Percentiles rank a stretch among this genome's conserved stretches.
Evolutionary conservation across 2,329 filamentous ascomycete genomes (phyloP).

Genomic region (Aspergillus novoparasiticus): DNA sequence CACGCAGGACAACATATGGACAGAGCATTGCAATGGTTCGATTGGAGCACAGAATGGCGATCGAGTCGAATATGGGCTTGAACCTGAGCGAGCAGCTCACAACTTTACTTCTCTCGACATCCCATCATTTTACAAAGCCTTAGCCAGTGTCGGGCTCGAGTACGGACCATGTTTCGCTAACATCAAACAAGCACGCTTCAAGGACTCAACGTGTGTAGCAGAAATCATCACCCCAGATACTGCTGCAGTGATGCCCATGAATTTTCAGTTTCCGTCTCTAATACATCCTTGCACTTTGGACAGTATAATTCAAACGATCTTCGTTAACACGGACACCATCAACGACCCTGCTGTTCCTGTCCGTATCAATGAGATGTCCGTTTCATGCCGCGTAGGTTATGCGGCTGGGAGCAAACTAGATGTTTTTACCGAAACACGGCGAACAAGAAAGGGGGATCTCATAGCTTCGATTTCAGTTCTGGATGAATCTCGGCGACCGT

Average conservation of each 20-base stretch:
- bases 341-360: conserved; percentile 25
- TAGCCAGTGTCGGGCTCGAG: conserved; percentile 27
- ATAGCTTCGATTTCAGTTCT: conserved; percentile 19
- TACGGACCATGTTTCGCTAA: conserved; percentile 35
- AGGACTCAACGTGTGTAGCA: conserved; percentile 17
- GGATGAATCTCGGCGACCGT: not conserved
- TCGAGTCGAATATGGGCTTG: not conserved
- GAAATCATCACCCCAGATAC: conserved; percentile 31
- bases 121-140: conserved; percentile 27
- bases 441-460: conserved; percentile 2
- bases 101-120: conserved; percentile 19
- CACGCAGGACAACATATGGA: conserved; percentile 26
- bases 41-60: conserved; percentile 5
- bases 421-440: conserved; percentile 14
- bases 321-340: conserved; percentile 18
- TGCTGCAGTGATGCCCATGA: conserved; percentile 28
- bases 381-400: conserved; percentile 13
- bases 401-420: conserved; percentile 14
- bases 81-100: not conserved
- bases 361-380: conserved; percentile 22
- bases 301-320: conserved; percentile 33
- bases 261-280: conserved; percentile 28
- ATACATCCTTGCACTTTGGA: conserved; percentile 38
- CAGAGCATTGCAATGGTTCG: conserved; percentile 27
- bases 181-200: conserved; percentile 18